phyloP scores from a whole-genome alignment of 139 green algal species.

The Chlamydomonas sp. region DNA sequence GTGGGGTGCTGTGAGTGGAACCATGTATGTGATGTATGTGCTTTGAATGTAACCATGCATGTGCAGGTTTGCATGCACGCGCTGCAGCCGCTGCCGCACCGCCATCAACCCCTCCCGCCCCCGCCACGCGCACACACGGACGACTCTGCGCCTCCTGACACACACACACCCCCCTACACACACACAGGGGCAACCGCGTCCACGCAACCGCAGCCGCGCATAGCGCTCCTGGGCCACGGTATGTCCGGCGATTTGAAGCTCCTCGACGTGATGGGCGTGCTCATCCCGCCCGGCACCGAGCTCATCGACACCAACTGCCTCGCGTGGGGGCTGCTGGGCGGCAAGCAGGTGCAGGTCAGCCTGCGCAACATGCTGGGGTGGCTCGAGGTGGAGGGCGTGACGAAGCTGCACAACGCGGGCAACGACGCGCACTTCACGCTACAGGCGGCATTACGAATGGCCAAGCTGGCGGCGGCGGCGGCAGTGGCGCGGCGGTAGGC shows the following conservation, averaged over 20 bases:
- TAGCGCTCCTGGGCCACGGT: slow-evolving; percentile 7
- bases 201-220: background rate
- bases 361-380: slow-evolving; percentile 1
- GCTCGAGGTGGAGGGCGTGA: background rate
- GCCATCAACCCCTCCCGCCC: too few relatives aligned
- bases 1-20: too few relatives aligned
- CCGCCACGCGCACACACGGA: too few relatives aligned
- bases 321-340: slow-evolving; percentile 8
- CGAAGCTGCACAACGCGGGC: slow-evolving; percentile 16
- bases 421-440: slow-evolving; percentile 6
- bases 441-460: background rate
- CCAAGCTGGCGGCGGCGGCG: too few relatives aligned
- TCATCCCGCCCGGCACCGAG: background rate
- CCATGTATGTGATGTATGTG: too few relatives aligned
- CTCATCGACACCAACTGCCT: slow-evolving; percentile 11
- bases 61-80: too few relatives aligned
- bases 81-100: too few relatives aligned
- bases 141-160: too few relatives aligned
- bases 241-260: slow-evolving; percentile 10
- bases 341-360: slow-evolving; percentile 12
- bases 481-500: too few relatives aligned
- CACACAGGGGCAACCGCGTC: too few relatives aligned
- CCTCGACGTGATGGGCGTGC: background rate
- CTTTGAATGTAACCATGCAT: too few relatives aligned
- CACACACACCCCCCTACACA: too few relatives aligned